Conservation (phyloP, 306 rosid genomes). For the Ormosia semicastrata region DNA sequence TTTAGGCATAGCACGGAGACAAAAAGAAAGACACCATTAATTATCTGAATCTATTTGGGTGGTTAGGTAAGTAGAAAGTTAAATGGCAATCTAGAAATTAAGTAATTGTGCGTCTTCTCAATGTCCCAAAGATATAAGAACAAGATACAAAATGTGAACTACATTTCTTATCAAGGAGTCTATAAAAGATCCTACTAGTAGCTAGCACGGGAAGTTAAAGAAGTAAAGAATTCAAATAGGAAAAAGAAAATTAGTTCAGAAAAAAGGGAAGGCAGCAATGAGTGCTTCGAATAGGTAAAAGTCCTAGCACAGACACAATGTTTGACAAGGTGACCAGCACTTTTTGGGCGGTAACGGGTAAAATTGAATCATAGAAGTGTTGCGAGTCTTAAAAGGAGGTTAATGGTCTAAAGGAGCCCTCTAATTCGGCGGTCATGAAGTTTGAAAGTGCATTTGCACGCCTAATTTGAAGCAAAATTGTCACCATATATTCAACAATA, state of each 20-base stretch:
- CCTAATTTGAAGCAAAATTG: constrained; percentile 27
- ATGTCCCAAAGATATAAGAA: background rate
- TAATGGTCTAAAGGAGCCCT: constrained; percentile 24
- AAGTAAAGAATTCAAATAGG: constrained; percentile 8
- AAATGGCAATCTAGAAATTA: constrained; percentile 6
- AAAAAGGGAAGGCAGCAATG: background rate
- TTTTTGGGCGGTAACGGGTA: constrained; percentile 31
- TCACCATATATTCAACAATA: background rate
- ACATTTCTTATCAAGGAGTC: background rate
- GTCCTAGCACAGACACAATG: background rate
- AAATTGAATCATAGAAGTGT: constrained; percentile 28
- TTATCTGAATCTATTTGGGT: background rate
- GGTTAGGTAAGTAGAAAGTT: constrained; percentile 8
- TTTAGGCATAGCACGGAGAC: constrained; percentile 4
- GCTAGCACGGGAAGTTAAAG: constrained; percentile 19
- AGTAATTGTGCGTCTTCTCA: background rate
- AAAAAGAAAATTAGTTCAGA: background rate
- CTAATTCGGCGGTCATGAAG: constrained; percentile 31
- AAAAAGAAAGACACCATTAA: background rate
- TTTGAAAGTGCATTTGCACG: constrained; percentile 32
- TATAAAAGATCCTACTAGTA: constrained; percentile 23
- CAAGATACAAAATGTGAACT: constrained; percentile 34
- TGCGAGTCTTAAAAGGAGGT: background rate
- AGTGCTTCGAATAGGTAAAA: background rate
- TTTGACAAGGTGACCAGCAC: constrained; percentile 27